Evolutionary conservation across 2,329 filamentous ascomycete genomes (phyloP).

Genomic region (Beauveria sp.): DNA sequence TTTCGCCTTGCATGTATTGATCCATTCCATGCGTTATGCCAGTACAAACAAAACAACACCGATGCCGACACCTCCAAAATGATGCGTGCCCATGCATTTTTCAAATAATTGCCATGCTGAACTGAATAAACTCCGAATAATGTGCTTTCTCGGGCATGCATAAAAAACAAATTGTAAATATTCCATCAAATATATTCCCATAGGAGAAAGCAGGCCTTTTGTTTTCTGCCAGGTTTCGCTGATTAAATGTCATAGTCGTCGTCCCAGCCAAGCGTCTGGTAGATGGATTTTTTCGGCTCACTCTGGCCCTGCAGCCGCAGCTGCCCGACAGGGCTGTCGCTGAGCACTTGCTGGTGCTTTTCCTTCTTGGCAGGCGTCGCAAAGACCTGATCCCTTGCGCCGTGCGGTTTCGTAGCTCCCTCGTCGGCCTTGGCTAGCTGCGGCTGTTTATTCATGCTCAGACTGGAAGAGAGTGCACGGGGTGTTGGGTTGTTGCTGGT

Average conservation of each 20-base stretch:
- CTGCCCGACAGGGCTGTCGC: slow-evolving; percentile 13
- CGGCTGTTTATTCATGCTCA: not conserved
- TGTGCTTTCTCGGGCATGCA: not conserved
- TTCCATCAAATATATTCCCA: not conserved
- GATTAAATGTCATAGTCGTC: slow-evolving; percentile 44
- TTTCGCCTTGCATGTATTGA: not conserved
- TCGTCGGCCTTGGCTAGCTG: slow-evolving; percentile 11
- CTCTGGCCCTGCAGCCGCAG: slow-evolving; percentile 7
- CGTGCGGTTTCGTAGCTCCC: slow-evolving; percentile 5
- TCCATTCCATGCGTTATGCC: not conserved
- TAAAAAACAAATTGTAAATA: not conserved
- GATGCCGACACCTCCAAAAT: not conserved
- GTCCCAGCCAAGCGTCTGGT: slow-evolving; percentile 50
- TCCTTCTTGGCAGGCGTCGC: slow-evolving; percentile 33
- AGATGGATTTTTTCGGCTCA: slow-evolving; percentile 37
- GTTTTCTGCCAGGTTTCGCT: slow-evolving; percentile 18
- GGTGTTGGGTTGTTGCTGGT: slow-evolving; percentile 16
- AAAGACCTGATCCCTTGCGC: slow-evolving; percentile 17
- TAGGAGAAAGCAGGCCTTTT: not conserved
- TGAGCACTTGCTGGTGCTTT: slow-evolving; percentile 14
- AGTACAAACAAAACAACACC: not conserved
- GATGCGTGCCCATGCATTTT: not conserved
- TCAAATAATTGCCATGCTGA: not conserved
- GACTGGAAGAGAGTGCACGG: slow-evolving; percentile 13
- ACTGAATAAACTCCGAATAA: not conserved